Base-by-base conservation (phyloP, 2,329 filamentous ascomycete genomes). In the Aspergillus felis region DNA sequence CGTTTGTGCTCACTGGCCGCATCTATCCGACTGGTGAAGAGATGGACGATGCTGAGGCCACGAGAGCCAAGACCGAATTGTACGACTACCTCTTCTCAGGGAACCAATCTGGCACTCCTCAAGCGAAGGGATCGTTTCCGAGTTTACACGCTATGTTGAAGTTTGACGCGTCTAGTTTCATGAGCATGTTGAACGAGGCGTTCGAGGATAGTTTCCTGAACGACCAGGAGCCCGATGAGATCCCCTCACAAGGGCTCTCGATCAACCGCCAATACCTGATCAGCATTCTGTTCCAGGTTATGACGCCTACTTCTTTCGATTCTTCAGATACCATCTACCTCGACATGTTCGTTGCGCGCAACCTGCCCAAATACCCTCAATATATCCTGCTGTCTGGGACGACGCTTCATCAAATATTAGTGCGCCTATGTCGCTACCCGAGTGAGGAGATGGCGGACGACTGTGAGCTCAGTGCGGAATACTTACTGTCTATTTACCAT, bases 341-440 rank as follows among this genome's bases (percentile, higher is more conserved):
- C 48, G 92, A 99, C 74, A 99, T 99, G 92, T 99, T 99, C 69
- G 89, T 99, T 70, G 93, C 94, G 20, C 87, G 94, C 56, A 99
- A 96, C 70, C 78, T 99, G 51, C 91, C 95, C 3, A 99, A 99
- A 72, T 99, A 96, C 68, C 92, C 92, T 1, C 93, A 97, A 71
- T 97, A 97, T 68, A 87, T 99, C 52, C 83, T 97, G 10, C 85
- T 99, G 50, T 90, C 93, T 0, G 94, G 92, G 20, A 92, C 90
- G 2, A 89, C 90, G 1, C 81, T 99, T 0, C 90, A 92, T 58
- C 87, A 87, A 58, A 87, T 97, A 9, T 81, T 99, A 27, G 81
- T 85, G 41, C 89, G 92, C 2, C 81, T 99, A 4, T 99, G 94
- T 77, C 84, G 87, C 59, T 96, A 92, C 64, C 92, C 92, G 0